Base-by-base conservation (phyloP, 2,329 filamentous ascomycete genomes). In the Alternaria arborescens region DNA sequence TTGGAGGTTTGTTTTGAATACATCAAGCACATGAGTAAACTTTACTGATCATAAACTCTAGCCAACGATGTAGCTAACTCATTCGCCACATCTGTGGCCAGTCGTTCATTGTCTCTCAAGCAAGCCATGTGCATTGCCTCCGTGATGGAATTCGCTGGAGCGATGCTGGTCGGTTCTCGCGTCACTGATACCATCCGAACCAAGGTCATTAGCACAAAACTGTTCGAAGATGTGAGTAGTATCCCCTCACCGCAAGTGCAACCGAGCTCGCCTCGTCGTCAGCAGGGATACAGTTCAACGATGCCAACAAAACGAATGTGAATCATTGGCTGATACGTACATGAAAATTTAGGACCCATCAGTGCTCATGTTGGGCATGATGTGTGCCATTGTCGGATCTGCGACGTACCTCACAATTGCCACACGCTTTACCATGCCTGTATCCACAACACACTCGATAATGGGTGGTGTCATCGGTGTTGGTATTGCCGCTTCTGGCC, bases 321-420 rank as follows among this genome's bases (percentile, higher is more conserved):
- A 24, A 10, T 16, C 20, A 14, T 24, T 7, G 20, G 11, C 40
- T 42, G 20, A 42, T 12, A 14, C 6, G 5, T 20, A 42, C 20
- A 8, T 12, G 5, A 4, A 2, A 22, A 24, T 24, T 16, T 24
- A 77, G 7, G 73, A 81, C 20, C 83, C 84, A 0, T 78, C 77
- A 24, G 80, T 86, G 3, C 82, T 86, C 24, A 81, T 86, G 72
- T 73, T 86, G 43, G 83, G 77, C 58, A 87, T 88, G 82, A 82
- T 85, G 66, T 86, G 84, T 65, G 83, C 84, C 30, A 79, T 86
- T 55, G 69, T 86, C 44, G 82, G 81, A 4, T 85, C 77, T 8
- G 83, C 84, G 0, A 70, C 82, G n/a, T 87, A 84, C 62, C 79
- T 87, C 14, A 86, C 84, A 2, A 67, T 84, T 47, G 84, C 84